Evolutionary conservation across 192 early-diverging fungal species (phyloP), one percentile per base, ranked within the genome.

Genomic region (Coemansia sp.): DNA sequence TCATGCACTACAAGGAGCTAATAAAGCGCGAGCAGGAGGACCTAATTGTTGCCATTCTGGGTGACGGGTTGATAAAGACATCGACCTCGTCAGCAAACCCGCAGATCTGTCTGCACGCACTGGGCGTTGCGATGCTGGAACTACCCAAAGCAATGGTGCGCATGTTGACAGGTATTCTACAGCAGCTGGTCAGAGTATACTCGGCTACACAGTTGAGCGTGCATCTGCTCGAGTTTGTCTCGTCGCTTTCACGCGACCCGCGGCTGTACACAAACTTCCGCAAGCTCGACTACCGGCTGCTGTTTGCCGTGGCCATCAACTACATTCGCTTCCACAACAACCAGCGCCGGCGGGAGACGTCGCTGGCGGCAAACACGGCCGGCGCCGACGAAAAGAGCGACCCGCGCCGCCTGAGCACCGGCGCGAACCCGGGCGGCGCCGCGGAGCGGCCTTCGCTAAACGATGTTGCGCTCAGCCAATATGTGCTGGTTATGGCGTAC

Each of bases 271-370:
- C 86, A 6, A 94, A 93, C 67, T 88, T 96, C 42, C 89, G 84
- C 0, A 86, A 86, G 19, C 66, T 74, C 16, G 91, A 95, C 55
- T 93, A 91, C 60, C 91, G 89, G 63, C 79, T 85, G 28, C 84
- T 99, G 16, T 97, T 98, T 85, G 90, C 87, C 2, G 93, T 98
- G 59, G 92, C 95, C 0, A 71, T 95, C 27, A 88, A 91, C 50
- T 95, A 96, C 69, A 92, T 98, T 18, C 71, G 67, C 47, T 71
- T 68, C 54, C 76, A 76, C 60, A 73, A 79, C 43, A 67, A 58
- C 46, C 65, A 71, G 59, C 71, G 75, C 6, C 65, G 71, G 4
- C 71, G 72, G 40, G 68, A 73, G 46, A 46, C 40, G 6, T 57
- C 56, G 18, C 18, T 67, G 22, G 54, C 51, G 42, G 47, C 58